A percentile compares a stretch with the other conserved stretches of the same genome.
Conservation (phyloP, 257 asterid species). For the Solanum neorickii region DNA sequence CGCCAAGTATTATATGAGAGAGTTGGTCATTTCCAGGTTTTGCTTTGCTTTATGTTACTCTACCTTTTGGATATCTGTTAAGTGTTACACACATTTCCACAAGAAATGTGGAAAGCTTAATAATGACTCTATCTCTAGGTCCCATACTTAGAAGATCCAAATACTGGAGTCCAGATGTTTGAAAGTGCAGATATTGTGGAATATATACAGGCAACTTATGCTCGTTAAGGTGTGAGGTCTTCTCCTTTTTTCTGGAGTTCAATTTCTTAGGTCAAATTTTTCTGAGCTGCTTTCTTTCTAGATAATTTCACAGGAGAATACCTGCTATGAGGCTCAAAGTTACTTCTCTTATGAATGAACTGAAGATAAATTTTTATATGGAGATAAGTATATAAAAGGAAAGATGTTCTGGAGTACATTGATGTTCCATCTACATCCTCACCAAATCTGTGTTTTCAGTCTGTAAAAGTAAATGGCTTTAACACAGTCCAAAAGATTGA, state of each 20-base stretch:
- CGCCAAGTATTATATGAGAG: slow-evolving; percentile 48
- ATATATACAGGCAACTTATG: slow-evolving; percentile 68
- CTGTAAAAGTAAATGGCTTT: not conserved
- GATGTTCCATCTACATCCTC: not conserved
- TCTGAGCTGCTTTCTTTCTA: not conserved
- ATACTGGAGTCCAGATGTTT: slow-evolving; percentile 85
- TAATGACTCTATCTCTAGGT: slow-evolving; percentile 27
- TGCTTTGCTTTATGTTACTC: not conserved
- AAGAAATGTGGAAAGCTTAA: not conserved
- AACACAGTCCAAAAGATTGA: not conserved
- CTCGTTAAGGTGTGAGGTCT: slow-evolving; percentile 23
- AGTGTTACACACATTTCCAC: not conserved
- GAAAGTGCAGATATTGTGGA: slow-evolving; percentile 93
- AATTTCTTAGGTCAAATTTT: not conserved
- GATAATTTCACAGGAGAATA: not conserved
- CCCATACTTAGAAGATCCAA: slow-evolving; percentile 91
- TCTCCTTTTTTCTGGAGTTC: not conserved
- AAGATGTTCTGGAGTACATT: not conserved
- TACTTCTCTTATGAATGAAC: not conserved
- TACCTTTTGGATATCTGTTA: not conserved
- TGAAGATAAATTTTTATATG: not conserved
- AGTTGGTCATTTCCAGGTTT: slow-evolving; percentile 86
- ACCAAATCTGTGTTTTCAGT: not conserved
- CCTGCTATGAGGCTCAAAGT: not conserved
- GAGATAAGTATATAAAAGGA: not conserved